Percentiles rank a stretch among this genome's conserved stretches.
These are phyloP conservation scores for Phytophthora melonis DNA, from an alignment of 352 stramenopile genomes.

Conservation along the genomic window DNA sequence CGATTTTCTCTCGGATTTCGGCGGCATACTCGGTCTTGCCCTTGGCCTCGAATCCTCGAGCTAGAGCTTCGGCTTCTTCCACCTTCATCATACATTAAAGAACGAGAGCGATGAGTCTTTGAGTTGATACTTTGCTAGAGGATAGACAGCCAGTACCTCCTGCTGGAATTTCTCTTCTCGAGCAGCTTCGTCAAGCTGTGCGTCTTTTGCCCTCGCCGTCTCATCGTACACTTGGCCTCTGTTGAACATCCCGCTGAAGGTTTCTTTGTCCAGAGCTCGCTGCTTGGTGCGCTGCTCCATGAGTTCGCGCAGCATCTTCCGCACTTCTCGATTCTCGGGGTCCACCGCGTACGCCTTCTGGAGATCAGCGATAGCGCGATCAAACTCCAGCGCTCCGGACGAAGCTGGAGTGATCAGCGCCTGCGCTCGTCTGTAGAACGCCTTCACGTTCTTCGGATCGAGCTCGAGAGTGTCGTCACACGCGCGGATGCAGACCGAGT, in stretches of 20 bases:
- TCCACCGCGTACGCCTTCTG: constrained; percentile 74
- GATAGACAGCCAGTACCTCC: constrained; percentile 47
- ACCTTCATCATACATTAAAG: constrained; percentile 41
- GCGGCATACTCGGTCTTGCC: constrained; percentile 63
- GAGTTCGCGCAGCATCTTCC: constrained; percentile 73
- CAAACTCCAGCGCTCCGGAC: constrained; percentile 80
- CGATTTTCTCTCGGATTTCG: constrained; percentile 74
- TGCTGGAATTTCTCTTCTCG: constrained; percentile 60
- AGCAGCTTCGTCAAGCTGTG: constrained; percentile 35
- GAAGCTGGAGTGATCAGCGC: constrained; percentile 81
- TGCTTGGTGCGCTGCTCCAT: constrained; percentile 75
- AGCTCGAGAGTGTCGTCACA: constrained; percentile 79
- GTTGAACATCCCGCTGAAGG: constrained; percentile 88
- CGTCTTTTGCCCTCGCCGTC: constrained; percentile 4
- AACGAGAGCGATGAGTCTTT: background rate
- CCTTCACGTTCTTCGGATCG: constrained; percentile 76
- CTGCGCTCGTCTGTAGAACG: constrained; percentile 79
- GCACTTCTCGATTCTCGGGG: constrained; percentile 64
- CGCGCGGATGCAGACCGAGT: constrained; percentile 58
- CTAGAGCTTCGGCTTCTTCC: constrained; percentile 70
- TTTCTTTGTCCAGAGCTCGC: constrained; percentile 71
- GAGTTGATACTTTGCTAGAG: background rate
- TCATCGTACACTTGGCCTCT: constrained; percentile 71
- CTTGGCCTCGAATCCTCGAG: constrained; percentile 74
- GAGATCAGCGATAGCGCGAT: constrained; percentile 75